A percentile compares a stretch with the other conserved stretches of the same genome.
These are phyloP conservation scores for Metschnikowia lochheadii DNA, from an alignment of 805 yeast species.

Conservation along the genomic window DNA sequence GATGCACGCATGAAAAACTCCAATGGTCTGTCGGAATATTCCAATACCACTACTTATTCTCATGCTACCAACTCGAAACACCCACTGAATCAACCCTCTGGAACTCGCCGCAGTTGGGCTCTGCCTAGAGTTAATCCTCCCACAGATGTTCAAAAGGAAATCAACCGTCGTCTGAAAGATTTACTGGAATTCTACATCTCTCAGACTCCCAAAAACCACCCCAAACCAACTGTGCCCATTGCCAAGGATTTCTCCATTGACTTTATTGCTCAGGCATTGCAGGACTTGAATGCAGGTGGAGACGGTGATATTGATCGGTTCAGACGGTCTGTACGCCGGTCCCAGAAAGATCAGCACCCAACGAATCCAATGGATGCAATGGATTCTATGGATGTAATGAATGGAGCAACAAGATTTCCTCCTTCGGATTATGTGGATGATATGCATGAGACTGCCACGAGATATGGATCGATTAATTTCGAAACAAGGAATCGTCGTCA, in stretches of 20 bases:
- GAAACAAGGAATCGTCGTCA: slow-evolving; percentile 7
- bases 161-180: slow-evolving; percentile 27
- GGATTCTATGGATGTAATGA: too few species aligned
- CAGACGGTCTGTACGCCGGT: slow-evolving; percentile 34
- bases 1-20: slow-evolving; percentile 13
- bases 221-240: slow-evolving; percentile 27
- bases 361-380: too few species aligned
- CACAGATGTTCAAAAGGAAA: slow-evolving; percentile 34
- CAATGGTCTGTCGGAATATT: slow-evolving; percentile 26
- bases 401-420: slow-evolving; percentile 8
- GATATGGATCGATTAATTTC: slow-evolving; percentile 32
- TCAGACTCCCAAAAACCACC: slow-evolving; percentile 24
- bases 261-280: slow-evolving; percentile 43
- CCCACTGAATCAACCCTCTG: background rate
- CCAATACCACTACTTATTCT: slow-evolving; percentile 36
- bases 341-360: slow-evolving; percentile 5
- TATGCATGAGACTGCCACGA: slow-evolving; percentile 32
- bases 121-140: slow-evolving; percentile 38
- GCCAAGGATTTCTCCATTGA: slow-evolving; percentile 43
- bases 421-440: slow-evolving; percentile 35
- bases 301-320: slow-evolving; percentile 41
- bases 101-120: slow-evolving; percentile 38
- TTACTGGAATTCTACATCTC: slow-evolving; percentile 8
- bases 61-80: background rate
- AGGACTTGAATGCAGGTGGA: slow-evolving; percentile 43